Percentiles rank a stretch among this genome's conserved stretches.
Evolutionary conservation across 805 yeast genomes (phyloP).

Genomic region (Ogataea nonfermentans): DNA sequence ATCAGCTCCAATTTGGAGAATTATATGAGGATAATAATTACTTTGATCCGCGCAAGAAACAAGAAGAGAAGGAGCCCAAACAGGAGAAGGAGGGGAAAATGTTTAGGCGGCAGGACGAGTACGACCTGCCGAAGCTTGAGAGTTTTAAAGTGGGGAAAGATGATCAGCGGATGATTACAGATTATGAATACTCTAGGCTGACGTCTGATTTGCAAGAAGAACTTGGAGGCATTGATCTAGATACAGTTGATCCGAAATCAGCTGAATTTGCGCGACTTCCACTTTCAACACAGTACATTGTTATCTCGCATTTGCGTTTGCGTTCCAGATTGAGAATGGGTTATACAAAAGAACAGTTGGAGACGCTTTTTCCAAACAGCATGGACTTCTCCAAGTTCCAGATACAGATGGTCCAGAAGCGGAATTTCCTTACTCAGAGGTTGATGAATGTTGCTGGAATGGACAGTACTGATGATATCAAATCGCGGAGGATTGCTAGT

Average conservation of each 20-base stretch:
- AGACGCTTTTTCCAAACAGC: conserved; percentile 75
- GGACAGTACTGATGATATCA: conserved; percentile 46
- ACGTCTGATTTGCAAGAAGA: conserved; percentile 56
- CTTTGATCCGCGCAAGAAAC: conserved; percentile 4
- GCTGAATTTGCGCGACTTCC: conserved; percentile 76
- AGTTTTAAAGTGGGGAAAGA: conserved; percentile 45
- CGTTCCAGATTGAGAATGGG: conserved; percentile 95
- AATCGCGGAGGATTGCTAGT: conserved; percentile 70
- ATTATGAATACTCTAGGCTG: conserved; percentile 64
- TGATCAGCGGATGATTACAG: conserved; percentile 75
- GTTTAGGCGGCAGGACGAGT: conserved; percentile 71
- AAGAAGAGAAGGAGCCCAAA: conserved; percentile 2
- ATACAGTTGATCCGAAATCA: conserved; percentile 80
- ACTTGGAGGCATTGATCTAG: conserved; percentile 67
- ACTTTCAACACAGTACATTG: conserved; percentile 80
- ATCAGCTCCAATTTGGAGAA: conserved; percentile 32
- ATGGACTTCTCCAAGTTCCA: conserved; percentile 92
- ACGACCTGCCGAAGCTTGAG: conserved; percentile 73
- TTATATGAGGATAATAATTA: conserved; percentile 38
- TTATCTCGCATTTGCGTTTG: conserved; percentile 75
- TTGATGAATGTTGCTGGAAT: conserved; percentile 82
- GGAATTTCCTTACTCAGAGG: conserved; percentile 87
- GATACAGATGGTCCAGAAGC: conserved; percentile 84
- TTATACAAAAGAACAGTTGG: conserved; percentile 83
- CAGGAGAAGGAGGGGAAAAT: conserved; percentile 23